phyloP scores from a whole-genome alignment of 2,329 filamentous ascomycete species.

The Pseudocercospora pini-densiflorae region DNA sequence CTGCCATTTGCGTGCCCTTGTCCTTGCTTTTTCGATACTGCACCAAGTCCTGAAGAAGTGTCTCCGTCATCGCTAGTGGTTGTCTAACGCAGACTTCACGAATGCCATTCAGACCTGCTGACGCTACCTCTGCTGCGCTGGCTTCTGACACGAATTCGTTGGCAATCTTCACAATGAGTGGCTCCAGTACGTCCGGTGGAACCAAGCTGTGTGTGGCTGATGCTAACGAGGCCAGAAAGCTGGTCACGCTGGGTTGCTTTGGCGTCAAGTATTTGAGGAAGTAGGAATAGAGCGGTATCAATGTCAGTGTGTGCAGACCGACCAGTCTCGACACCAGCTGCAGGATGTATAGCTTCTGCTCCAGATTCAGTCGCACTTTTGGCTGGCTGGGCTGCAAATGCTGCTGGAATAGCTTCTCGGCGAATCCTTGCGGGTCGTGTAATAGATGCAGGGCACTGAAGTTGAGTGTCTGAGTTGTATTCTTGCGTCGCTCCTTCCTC shows the following conservation, averaged over 20 bases:
- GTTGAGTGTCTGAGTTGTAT: conserved; percentile 84
- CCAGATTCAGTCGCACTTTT: conserved; percentile 82
- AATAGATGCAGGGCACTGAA: conserved; percentile 94
- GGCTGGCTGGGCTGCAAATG: conserved; percentile 76
- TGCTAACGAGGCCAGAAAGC: conserved; percentile 88
- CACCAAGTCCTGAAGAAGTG: conserved; percentile 91
- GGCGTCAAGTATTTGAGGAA: conserved; percentile 90
- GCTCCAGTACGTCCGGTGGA: conserved; percentile 89
- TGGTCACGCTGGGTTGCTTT: conserved; percentile 86
- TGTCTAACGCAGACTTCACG: conserved; percentile 92
- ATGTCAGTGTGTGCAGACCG: conserved; percentile 87
- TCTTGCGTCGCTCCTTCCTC: conserved; percentile 84
- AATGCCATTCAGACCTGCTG: conserved; percentile 92
- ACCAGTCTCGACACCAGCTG: conserved; percentile 90
- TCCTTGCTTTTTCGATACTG: conserved; percentile 98
- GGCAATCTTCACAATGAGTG: conserved; percentile 90
- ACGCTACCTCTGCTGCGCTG: conserved; percentile 84
- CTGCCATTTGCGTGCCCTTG: conserved; percentile 99
- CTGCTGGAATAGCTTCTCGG: conserved; percentile 85
- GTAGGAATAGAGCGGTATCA: conserved; percentile 93
- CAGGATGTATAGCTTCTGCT: conserved; percentile 86
- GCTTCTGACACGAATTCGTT: conserved; percentile 99
- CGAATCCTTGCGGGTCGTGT: conserved; percentile 92
- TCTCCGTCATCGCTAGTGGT: conserved; percentile 94
- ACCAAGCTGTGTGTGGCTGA: conserved; percentile 91